Conservation (phyloP, 1,284 basidiomycete species). For the Pyrrhoderma lamaoense region DNA sequence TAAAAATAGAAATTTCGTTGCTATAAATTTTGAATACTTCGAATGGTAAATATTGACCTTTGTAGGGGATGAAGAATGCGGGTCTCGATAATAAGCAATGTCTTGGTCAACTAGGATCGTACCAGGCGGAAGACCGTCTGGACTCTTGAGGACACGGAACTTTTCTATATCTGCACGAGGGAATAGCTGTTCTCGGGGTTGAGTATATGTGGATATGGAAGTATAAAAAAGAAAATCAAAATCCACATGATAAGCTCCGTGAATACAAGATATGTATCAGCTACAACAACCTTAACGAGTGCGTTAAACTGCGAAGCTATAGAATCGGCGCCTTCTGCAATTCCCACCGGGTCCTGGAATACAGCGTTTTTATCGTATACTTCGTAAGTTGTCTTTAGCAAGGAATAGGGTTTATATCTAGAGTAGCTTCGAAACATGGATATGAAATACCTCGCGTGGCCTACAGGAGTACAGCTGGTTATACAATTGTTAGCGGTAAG, state of each 20-base stretch:
- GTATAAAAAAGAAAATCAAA: constrained; percentile 1
- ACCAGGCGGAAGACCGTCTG: constrained; percentile 30
- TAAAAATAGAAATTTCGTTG: too few relatives aligned
- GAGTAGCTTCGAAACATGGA: background rate
- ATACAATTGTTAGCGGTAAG: background rate
- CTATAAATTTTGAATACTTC: too few relatives aligned
- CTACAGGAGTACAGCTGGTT: constrained; percentile 39
- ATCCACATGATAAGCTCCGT: background rate
- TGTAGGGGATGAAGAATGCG: constrained; percentile 32
- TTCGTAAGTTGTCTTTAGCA: constrained; percentile 34
- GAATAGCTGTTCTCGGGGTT: constrained; percentile 41
- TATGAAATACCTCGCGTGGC: constrained; percentile 30
- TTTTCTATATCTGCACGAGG: constrained; percentile 36
- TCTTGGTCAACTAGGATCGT: constrained; percentile 44
- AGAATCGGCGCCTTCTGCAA: constrained; percentile 35
- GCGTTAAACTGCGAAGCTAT: constrained; percentile 43
- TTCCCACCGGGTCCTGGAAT: constrained; percentile 45
- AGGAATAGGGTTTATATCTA: background rate
- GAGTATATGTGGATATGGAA: background rate
- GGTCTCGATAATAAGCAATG: constrained; percentile 39
- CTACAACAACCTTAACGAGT: constrained; percentile 33
- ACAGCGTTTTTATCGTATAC: constrained; percentile 38
- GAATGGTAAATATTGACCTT: constrained; percentile 29
- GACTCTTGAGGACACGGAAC: constrained; percentile 39
- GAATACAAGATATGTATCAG: background rate